These are phyloP conservation scores for Pulicaria dysenterica DNA, from an alignment of 129 eudicot genomes.

Conservation along the genomic window DNA sequence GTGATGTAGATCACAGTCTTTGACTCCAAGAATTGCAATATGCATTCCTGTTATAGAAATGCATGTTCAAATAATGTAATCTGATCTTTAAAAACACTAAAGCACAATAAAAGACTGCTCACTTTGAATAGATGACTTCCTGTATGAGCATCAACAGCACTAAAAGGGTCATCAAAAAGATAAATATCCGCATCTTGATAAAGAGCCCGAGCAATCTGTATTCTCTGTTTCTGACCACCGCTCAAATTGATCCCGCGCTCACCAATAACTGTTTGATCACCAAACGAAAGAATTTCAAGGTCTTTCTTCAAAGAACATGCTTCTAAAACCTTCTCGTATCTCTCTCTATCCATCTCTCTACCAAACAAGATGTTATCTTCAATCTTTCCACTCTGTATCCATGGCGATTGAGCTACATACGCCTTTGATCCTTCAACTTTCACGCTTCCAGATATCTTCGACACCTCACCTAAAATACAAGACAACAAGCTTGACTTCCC, in stretches of 20 bases:
- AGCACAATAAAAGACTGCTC: slow-evolving; percentile 10
- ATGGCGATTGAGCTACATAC: slow-evolving; percentile 58
- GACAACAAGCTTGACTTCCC: slow-evolving; percentile 51
- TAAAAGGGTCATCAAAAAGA: slow-evolving; percentile 53
- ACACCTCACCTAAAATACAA: slow-evolving; percentile 47
- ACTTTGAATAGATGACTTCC: slow-evolving; percentile 51
- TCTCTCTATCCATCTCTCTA: slow-evolving; percentile 37
- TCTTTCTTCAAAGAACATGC: slow-evolving; percentile 49
- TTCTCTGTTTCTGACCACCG: slow-evolving; percentile 52
- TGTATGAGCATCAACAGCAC: slow-evolving; percentile 66
- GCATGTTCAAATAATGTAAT: background rate
- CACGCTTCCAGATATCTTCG: slow-evolving; percentile 38
- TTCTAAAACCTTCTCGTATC: slow-evolving; percentile 43
- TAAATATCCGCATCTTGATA: slow-evolving; percentile 53
- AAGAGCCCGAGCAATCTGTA: slow-evolving; percentile 55
- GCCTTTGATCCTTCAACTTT: slow-evolving; percentile 47
- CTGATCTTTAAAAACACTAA: background rate
- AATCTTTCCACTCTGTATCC: slow-evolving; percentile 56
- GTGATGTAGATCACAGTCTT: slow-evolving; percentile 45
- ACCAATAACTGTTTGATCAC: slow-evolving; percentile 47
- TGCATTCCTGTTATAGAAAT: slow-evolving; percentile 29
- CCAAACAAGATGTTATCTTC: slow-evolving; percentile 58
- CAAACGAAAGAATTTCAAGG: slow-evolving; percentile 42
- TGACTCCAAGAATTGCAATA: slow-evolving; percentile 29
- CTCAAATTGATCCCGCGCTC: slow-evolving; percentile 49